These are phyloP conservation scores for Rhodotorula diobovata DNA, from an alignment of 768 basidiomycete genomes.

Conservation along the genomic window DNA sequence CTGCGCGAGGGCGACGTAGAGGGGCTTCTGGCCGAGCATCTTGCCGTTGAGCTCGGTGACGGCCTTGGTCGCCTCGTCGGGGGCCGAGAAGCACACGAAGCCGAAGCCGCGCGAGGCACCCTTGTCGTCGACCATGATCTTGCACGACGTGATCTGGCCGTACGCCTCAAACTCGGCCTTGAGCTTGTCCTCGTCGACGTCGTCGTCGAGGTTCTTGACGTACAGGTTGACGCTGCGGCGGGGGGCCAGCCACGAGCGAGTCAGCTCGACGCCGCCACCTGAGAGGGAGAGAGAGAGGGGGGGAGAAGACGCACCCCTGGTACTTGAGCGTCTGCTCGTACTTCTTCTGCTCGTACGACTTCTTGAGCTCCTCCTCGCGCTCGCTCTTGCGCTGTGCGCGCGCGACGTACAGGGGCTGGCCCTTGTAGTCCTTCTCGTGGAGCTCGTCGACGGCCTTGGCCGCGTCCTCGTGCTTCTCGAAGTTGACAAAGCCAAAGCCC, in stretches of 20 bases:
- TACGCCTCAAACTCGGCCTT: slow-evolving; percentile 93
- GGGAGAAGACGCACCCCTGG: slow-evolving; percentile 57
- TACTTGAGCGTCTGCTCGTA: slow-evolving; percentile 98
- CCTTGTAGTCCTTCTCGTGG: slow-evolving; percentile 75
- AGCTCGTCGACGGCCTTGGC: slow-evolving; percentile 81
- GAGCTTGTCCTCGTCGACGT: slow-evolving; percentile 94
- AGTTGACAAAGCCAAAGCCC: slow-evolving; percentile 99
- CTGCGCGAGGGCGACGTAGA: slow-evolving; percentile 97
- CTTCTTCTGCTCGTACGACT: slow-evolving; percentile 88
- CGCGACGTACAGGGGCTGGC: slow-evolving; percentile 87
- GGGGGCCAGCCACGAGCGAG: too few relatives aligned
- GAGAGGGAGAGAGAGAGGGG: too few relatives aligned
- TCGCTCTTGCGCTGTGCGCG: slow-evolving; percentile 98
- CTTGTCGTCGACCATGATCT: slow-evolving; percentile 98
- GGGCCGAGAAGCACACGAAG: slow-evolving; percentile 97
- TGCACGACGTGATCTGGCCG: slow-evolving; percentile 95
- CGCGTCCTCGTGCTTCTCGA: slow-evolving; percentile 84
- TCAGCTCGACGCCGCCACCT: too few relatives aligned
- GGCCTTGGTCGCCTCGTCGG: slow-evolving; percentile 98
- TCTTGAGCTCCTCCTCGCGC: slow-evolving; percentile 92
- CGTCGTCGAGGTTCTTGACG: slow-evolving; percentile 99
- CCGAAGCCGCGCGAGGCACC: slow-evolving; percentile 91
- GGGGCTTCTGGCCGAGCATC: slow-evolving; percentile 95
- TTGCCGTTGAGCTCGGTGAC: slow-evolving; percentile 99
- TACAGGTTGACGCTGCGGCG: slow-evolving; percentile 78